Evolutionary conservation across 1,139 yeast species (phyloP).

Genomic region (Debaryomyces singareniensis): DNA sequence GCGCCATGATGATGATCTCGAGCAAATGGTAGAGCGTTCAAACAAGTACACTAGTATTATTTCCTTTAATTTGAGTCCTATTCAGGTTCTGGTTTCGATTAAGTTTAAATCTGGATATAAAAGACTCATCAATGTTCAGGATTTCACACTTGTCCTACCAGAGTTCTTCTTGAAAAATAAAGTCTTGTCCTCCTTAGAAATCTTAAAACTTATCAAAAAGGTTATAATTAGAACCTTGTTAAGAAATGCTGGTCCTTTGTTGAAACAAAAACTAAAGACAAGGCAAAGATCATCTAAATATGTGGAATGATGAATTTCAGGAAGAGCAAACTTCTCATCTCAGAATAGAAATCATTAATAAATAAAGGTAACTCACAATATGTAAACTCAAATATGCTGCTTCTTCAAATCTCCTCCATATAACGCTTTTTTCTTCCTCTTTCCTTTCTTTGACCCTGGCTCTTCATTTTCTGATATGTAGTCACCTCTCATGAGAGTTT

Average conservation of each 20-base stretch:
- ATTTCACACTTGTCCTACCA: constrained; percentile 52
- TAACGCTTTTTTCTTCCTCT: constrained; percentile 28
- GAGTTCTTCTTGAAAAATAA: constrained; percentile 40
- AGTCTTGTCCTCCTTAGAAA: constrained; percentile 49
- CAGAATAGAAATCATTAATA: too few relatives aligned
- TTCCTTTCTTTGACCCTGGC: constrained; percentile 20
- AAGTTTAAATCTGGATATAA: constrained; percentile 49
- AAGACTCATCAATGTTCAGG: constrained; percentile 55
- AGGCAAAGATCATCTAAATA: too few relatives aligned
- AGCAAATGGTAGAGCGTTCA: constrained; percentile 55
- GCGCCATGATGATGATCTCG: constrained; percentile 22
- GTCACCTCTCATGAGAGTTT: constrained; percentile 37
- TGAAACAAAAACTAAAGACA: constrained; percentile 46
- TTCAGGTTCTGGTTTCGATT: constrained; percentile 50
- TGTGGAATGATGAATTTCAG: too few relatives aligned
- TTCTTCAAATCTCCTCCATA: constrained; percentile 30
- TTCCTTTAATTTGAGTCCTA: constrained; percentile 39
- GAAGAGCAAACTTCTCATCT: too few relatives aligned
- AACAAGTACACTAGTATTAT: constrained; percentile 52
- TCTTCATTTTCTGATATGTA: constrained; percentile 37
- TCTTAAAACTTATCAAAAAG: constrained; percentile 47
- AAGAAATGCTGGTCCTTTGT: constrained; percentile 52
- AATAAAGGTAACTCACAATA: too few relatives aligned
- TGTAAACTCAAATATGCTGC: constrained; percentile 26
- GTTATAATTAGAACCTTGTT: constrained; percentile 45